These are phyloP conservation scores for Turritis glabra DNA, from an alignment of 345 rosid genomes.

Conservation along the genomic window DNA sequence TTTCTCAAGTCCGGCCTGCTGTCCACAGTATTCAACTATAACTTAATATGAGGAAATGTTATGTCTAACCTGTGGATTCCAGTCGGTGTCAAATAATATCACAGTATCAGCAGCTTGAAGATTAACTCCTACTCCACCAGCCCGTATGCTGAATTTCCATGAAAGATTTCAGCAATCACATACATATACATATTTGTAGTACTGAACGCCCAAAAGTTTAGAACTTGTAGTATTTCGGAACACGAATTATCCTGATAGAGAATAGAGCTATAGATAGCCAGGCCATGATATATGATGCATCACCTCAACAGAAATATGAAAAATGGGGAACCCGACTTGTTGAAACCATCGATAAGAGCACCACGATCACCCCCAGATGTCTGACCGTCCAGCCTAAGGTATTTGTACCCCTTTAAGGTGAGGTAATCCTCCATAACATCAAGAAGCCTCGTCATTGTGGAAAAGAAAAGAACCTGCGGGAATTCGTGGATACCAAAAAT, in stretches of 20 bases:
- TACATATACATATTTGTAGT: conserved; percentile 5
- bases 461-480: conserved; percentile 61
- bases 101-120: conserved; percentile 97
- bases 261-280: background rate
- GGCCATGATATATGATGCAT: conserved; percentile 32
- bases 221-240: conserved; percentile 3
- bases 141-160: conserved; percentile 64
- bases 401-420: conserved; percentile 57
- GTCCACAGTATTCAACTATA: background rate
- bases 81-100: conserved; percentile 86
- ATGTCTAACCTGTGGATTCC: conserved; percentile 86
- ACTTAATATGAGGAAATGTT: conserved; percentile 13
- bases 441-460: conserved; percentile 96
- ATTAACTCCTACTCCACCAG: conserved; percentile 96
- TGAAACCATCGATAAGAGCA: conserved; percentile 71
- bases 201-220: background rate
- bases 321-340: conserved; percentile 61
- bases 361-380: conserved; percentile 83
- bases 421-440: conserved; percentile 97
- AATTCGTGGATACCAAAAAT: background rate
- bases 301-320: conserved; percentile 83
- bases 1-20: background rate
- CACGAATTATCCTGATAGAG: background rate
- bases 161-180: conserved; percentile 9
- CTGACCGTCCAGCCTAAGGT: conserved; percentile 88